These are phyloP conservation scores for Linderniella brevidens DNA, from an alignment of 257 asterid species.

Conservation along the genomic window DNA sequence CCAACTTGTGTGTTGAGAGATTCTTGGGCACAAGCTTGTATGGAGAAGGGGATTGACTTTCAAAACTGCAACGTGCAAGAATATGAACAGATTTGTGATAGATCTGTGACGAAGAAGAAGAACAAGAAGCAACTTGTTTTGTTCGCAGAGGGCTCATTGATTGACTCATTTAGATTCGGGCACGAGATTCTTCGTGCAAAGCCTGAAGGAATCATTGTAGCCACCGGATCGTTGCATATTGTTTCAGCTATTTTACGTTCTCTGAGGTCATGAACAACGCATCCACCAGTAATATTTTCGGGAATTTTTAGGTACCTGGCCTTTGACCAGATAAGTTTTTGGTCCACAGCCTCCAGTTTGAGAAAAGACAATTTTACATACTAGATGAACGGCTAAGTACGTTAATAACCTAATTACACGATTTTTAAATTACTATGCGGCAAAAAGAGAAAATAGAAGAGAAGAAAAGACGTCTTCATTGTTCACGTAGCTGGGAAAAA, in stretches of 20 bases:
- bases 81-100: constrained; percentile 10
- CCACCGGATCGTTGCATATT: constrained; percentile 74
- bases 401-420: too few species aligned
- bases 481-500: too few species aligned
- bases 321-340: too few species aligned
- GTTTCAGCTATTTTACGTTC: constrained; percentile 48
- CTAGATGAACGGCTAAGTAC: too few species aligned
- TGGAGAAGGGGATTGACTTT: constrained; percentile 22
- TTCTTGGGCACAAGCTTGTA: constrained; percentile 52
- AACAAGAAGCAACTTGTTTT: constrained; percentile 21
- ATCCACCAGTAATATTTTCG: neutral
- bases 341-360: too few species aligned
- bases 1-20: constrained; percentile 36
- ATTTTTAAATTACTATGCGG: too few species aligned
- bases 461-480: too few species aligned
- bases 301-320: too few species aligned
- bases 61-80: constrained; percentile 16
- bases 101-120: constrained; percentile 4
- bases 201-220: constrained; percentile 27
- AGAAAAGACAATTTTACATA: too few species aligned
- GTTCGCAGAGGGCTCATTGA: constrained; percentile 26
- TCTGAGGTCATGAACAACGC: too few species aligned
- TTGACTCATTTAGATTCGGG: constrained; percentile 31
- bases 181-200: constrained; percentile 21
- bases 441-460: too few species aligned